These are phyloP conservation scores for Sporothrix brunneoviolacea DNA, from an alignment of 2,329 filamentous ascomycete genomes.

Conservation along the genomic window DNA sequence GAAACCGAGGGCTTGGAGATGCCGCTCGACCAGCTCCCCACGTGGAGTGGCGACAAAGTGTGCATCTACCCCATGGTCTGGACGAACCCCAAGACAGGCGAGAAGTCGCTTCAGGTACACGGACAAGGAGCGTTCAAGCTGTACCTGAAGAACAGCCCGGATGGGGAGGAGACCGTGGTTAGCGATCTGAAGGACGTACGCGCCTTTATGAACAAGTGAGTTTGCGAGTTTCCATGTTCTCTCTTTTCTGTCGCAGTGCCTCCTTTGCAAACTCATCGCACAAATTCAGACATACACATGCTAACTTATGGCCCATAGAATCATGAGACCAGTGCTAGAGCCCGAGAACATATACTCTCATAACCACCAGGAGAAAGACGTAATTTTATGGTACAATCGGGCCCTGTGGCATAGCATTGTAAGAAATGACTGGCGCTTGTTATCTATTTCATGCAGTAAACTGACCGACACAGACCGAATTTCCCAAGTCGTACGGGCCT, in stretches of 20 bases:
- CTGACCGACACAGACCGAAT: conserved; percentile 24
- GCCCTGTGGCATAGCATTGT: conserved; percentile 34
- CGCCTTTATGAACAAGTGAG: conserved; percentile 27
- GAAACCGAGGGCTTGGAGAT: conserved; percentile 23
- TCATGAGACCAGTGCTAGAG: conserved; percentile 29
- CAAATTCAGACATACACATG: too few species aligned
- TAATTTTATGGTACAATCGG: conserved; percentile 33
- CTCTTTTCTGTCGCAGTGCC: too few species aligned
- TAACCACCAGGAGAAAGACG: conserved; percentile 30
- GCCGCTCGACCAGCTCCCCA: conserved; percentile 26
- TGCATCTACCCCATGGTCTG: conserved; percentile 32
- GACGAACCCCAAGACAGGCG: conserved; percentile 29
- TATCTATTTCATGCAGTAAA: too few species aligned
- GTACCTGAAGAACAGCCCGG: conserved; percentile 25
- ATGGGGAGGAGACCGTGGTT: conserved; percentile 22
- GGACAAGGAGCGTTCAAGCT: conserved; percentile 30
- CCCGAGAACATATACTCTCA: conserved; percentile 31
- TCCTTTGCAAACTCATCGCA: too few species aligned
- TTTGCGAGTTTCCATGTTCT: too few species aligned
- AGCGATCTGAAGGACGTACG: conserved; percentile 26
- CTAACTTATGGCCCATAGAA: conserved; percentile 15
- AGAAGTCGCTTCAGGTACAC: conserved; percentile 27
- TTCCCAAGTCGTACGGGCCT: conserved; percentile 31
- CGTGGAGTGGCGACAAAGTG: conserved; percentile 25
- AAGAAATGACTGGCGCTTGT: too few species aligned